Conservation (phyloP, 2,329 filamentous ascomycete genomes). For the Calonectria montana region DNA sequence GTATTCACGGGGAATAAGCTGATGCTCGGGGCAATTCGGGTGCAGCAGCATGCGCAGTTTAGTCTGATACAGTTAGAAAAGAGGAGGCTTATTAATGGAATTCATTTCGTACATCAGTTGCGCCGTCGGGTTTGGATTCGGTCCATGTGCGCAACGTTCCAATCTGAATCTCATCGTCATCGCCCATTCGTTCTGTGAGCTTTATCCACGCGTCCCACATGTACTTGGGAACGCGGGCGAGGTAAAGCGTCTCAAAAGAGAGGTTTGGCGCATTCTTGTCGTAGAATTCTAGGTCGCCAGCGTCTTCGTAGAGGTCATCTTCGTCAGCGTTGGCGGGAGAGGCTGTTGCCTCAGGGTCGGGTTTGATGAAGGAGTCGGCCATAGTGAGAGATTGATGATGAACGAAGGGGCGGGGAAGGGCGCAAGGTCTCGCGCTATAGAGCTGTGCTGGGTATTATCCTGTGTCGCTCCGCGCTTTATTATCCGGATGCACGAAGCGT, state of each 20-base stretch:
- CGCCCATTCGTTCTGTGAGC: conserved; percentile 69
- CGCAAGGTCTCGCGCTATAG: neutral
- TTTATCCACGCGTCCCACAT: conserved; percentile 82
- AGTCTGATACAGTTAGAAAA: conserved; percentile 37
- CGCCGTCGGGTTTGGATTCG: conserved; percentile 64
- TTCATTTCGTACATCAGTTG: conserved; percentile 51
- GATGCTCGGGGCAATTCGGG: conserved; percentile 73
- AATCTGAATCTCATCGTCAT: conserved; percentile 84
- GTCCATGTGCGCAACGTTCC: conserved; percentile 76
- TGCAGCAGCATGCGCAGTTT: conserved; percentile 74
- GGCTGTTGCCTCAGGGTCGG: conserved; percentile 58
- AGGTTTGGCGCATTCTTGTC: conserved; percentile 54
- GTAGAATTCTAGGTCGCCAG: conserved; percentile 68
- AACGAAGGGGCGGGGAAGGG: conserved; percentile 14
- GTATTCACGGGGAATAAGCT: conserved; percentile 88
- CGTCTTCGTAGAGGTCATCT: conserved; percentile 75
- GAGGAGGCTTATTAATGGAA: neutral
- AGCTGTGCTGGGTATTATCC: neutral
- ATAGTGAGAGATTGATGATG: conserved; percentile 36
- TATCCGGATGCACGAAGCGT: neutral
- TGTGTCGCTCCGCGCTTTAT: neutral
- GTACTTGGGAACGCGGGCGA: conserved; percentile 82
- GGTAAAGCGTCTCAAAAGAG: conserved; percentile 66
- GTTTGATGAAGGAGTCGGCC: conserved; percentile 58
- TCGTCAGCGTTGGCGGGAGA: conserved; percentile 63